Percentiles rank a stretch among this genome's conserved stretches.
These are phyloP conservation scores for Stephanodiscus triporus DNA, from an alignment of 108 stramenopile species.

Conservation along the genomic window DNA sequence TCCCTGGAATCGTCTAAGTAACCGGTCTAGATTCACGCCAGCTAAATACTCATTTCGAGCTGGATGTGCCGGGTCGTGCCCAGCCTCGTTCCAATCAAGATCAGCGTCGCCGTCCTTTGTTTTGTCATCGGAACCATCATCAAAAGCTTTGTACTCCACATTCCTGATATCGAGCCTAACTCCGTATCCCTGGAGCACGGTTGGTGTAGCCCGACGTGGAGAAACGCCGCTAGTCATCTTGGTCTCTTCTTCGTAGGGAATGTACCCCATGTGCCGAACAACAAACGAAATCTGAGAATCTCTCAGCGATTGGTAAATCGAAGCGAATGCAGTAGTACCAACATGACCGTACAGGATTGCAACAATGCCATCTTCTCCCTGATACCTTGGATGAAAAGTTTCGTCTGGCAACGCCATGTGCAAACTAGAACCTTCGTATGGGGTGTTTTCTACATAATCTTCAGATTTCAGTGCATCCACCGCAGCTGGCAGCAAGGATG, in stretches of 20 bases:
- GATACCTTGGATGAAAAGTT: constrained; percentile 26
- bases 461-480: constrained; percentile 21
- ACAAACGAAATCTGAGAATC: constrained; percentile 52
- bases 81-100: constrained; percentile 47
- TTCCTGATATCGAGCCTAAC: constrained; percentile 90
- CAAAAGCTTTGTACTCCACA: constrained; percentile 87
- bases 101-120: constrained; percentile 20
- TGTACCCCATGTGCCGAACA: constrained; percentile 75
- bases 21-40: constrained; percentile 39
- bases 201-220: constrained; percentile 30
- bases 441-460: not conserved
- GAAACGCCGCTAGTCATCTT: constrained; percentile 6
- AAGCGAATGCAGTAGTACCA: constrained; percentile 62
- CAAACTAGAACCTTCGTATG: constrained; percentile 14
- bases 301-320: constrained; percentile 55
- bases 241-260: constrained; percentile 56
- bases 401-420: constrained; percentile 40
- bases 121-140: constrained; percentile 55
- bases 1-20: constrained; percentile 24
- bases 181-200: constrained; percentile 82
- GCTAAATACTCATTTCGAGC: constrained; percentile 51
- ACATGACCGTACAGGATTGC: constrained; percentile 77
- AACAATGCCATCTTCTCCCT: constrained; percentile 27
- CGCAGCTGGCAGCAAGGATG: constrained; percentile 21
- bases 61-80: constrained; percentile 35